phyloP scores from a whole-genome alignment of 2,329 filamentous ascomycete genomes.

The Cercospora beticola region DNA sequence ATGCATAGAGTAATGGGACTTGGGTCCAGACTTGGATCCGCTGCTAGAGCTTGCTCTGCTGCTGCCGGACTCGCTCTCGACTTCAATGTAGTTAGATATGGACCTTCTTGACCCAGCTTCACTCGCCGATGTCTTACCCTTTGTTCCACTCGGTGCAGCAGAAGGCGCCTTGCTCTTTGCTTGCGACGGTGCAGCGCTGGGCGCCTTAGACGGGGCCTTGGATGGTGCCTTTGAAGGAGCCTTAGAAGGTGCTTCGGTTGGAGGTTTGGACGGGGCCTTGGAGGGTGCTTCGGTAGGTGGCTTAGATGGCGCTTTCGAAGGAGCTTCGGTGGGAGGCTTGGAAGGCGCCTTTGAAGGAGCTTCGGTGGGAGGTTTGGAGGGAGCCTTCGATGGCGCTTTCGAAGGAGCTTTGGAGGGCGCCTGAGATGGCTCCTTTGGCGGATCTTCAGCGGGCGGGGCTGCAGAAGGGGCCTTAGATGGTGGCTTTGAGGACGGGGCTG shows the following conservation, averaged over 20 bases:
- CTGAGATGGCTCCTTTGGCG: neutral
- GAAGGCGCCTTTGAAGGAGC: neutral
- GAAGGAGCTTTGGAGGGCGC: neutral
- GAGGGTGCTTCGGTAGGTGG: slow-evolving; percentile 8
- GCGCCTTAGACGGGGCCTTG: slow-evolving; percentile 28
- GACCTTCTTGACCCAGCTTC: slow-evolving; percentile 5
- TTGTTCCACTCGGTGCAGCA: slow-evolving; percentile 19
- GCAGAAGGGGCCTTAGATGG: neutral
- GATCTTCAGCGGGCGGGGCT: neutral
- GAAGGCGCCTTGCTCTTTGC: slow-evolving; percentile 29
- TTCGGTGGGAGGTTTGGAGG: neutral
- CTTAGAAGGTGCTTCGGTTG: slow-evolving; percentile 10
- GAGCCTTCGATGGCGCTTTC: neutral
- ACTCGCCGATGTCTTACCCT: slow-evolving; percentile 20
- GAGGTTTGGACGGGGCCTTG: slow-evolving; percentile 18
- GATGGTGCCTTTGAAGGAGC: slow-evolving; percentile 21
- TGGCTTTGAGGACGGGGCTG: neutral
- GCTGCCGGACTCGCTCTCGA: slow-evolving; percentile 33
- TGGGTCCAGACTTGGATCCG: slow-evolving; percentile 12
- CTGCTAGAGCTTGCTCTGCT: slow-evolving; percentile 20
- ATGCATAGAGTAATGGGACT: slow-evolving; percentile 37
- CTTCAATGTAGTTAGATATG: slow-evolving; percentile 47
- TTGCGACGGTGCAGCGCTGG: slow-evolving; percentile 15
- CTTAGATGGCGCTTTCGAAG: slow-evolving; percentile 15
- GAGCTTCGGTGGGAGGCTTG: slow-evolving; percentile 17